A percentile compares a stretch with the other conserved stretches of the same genome.
These are phyloP conservation scores for Saccharomycopsis hybrid DNA, from an alignment of 1,139 yeast genomes.

Conservation along the genomic window DNA sequence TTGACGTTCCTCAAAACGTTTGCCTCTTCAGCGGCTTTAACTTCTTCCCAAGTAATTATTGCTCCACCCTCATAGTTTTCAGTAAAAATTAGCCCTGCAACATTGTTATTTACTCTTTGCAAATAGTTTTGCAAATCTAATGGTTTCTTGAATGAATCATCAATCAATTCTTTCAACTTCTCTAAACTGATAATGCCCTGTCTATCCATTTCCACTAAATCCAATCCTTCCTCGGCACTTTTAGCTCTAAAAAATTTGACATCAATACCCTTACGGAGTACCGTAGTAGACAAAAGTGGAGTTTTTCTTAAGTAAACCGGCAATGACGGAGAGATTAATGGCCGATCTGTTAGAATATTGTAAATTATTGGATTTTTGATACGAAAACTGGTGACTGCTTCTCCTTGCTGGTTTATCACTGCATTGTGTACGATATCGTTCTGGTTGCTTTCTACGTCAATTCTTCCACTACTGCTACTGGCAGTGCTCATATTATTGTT, in stretches of 20 bases:
- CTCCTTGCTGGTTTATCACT: conserved; percentile 29
- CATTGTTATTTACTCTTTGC: conserved; percentile 50
- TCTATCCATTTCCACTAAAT: conserved; percentile 38
- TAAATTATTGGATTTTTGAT: conserved; percentile 74
- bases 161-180: conserved; percentile 54
- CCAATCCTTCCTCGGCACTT: conserved; percentile 32
- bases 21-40: conserved; percentile 25
- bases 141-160: conserved; percentile 70
- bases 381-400: conserved; percentile 30
- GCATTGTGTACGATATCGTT: conserved; percentile 2
- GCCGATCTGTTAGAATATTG: conserved; percentile 84
- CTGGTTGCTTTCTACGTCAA: not conserved
- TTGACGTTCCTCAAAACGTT: conserved; percentile 28
- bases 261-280: conserved; percentile 70
- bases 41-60: conserved; percentile 69
- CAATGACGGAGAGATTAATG: conserved; percentile 85
- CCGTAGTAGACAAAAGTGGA: conserved; percentile 67
- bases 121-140: conserved; percentile 61
- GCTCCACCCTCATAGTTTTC: conserved; percentile 98
- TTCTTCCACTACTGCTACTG: not conserved
- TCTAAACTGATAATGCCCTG: conserved; percentile 48
- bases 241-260: conserved; percentile 41
- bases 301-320: conserved; percentile 58
- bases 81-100: conserved; percentile 75
- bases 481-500: too few species aligned